Evolutionary conservation across 805 yeast species (phyloP).

Genomic region (Brettanomyces naardenensis): DNA sequence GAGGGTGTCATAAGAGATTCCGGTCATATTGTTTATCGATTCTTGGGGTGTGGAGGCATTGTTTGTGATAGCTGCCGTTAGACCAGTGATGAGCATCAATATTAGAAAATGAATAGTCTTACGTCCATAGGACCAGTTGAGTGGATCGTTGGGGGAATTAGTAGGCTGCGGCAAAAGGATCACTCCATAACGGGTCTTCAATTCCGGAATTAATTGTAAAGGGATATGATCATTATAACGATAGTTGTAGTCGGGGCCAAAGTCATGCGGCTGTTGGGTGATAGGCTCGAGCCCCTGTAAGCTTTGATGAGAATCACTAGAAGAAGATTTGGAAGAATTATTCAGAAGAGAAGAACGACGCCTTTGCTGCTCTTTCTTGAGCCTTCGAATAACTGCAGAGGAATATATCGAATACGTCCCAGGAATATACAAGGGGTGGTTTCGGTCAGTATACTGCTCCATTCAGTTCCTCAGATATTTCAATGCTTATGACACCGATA

Average conservation of each 20-base stretch:
- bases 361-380: conserved; percentile 6
- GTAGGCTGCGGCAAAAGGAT: conserved; percentile 40
- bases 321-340: not conserved
- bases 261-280: conserved; percentile 3
- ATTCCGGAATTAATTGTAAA: conserved; percentile 15
- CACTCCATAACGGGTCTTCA: conserved; percentile 26
- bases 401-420: conserved; percentile 50
- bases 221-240: conserved; percentile 9
- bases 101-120: conserved; percentile 33
- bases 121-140: conserved; percentile 36
- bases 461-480: too few species aligned
- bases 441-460: conserved; percentile 29
- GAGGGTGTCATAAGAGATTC: conserved; percentile 37
- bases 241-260: conserved; percentile 12
- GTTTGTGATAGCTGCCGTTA: conserved; percentile 43
- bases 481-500: too few species aligned
- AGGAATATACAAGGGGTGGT: conserved; percentile 38
- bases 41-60: conserved; percentile 42
- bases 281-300: not conserved
- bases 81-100: conserved; percentile 34
- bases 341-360: conserved; percentile 4
- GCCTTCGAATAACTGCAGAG: conserved; percentile 23
- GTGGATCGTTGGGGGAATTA: conserved; percentile 40
- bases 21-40: conserved; percentile 32
- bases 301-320: not conserved